Percentiles rank a stretch among this genome's conserved stretches.
These are phyloP conservation scores for Coemansia sp. DNA, from an alignment of 192 early-diverging fungal species.

Conservation along the genomic window DNA sequence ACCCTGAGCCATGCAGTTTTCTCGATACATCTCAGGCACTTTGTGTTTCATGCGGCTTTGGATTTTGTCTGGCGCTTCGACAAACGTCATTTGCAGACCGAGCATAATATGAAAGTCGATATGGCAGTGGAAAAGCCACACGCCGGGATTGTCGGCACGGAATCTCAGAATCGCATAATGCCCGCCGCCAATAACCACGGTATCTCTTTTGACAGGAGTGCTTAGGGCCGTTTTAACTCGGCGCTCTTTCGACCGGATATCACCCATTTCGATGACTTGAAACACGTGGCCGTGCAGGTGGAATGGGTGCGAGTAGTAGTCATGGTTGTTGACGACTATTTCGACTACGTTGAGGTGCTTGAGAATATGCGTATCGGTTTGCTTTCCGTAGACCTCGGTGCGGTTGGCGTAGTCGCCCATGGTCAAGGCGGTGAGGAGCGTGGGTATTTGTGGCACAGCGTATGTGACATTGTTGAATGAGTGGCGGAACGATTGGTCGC, in stretches of 20 bases:
- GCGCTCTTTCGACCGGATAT: constrained; percentile 40
- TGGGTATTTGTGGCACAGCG: constrained; percentile 62
- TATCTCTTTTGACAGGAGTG: constrained; percentile 61
- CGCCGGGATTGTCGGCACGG: constrained; percentile 77
- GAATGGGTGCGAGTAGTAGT: constrained; percentile 75
- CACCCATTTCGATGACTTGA: constrained; percentile 68
- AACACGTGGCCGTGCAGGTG: constrained; percentile 89
- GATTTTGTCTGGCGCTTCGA: constrained; percentile 69
- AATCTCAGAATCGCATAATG: constrained; percentile 72
- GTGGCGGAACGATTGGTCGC: constrained; percentile 76
- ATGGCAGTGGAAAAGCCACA: constrained; percentile 88
- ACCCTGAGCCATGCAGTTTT: constrained; percentile 66
- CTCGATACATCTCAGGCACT: constrained; percentile 57
- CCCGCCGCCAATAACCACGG: constrained; percentile 63
- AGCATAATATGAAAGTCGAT: constrained; percentile 60
- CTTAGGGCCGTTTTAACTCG: constrained; percentile 27
- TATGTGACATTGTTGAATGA: constrained; percentile 78
- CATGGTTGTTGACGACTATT: constrained; percentile 72
- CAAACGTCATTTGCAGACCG: constrained; percentile 69
- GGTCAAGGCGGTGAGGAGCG: constrained; percentile 64
- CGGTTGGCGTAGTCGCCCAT: constrained; percentile 56
- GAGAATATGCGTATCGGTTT: constrained; percentile 63
- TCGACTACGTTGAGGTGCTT: constrained; percentile 67
- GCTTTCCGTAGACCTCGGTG: constrained; percentile 61
- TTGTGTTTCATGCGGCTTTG: constrained; percentile 47